Evolutionary conservation across 352 stramenopile species (phyloP), one percentile per base, ranked within the genome.

Genomic region (Pythium sp.): DNA sequence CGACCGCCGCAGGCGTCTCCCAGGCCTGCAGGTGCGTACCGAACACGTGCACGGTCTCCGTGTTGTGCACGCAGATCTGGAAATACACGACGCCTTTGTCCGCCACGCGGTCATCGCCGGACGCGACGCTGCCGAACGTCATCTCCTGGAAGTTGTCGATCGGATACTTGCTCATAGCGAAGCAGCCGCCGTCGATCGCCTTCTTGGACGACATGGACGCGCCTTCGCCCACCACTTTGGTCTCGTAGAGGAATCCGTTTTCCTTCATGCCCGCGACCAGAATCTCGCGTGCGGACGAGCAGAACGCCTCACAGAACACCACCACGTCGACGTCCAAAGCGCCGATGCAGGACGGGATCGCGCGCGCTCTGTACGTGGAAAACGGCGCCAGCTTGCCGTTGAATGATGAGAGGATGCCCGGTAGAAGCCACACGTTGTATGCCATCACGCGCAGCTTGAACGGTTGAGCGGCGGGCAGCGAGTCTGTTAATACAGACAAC

Each of bases 381-480:
- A 67, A 80, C 3, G 82, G 82, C 12, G 80, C 90, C 26, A 92
- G 62, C 71, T 89, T 90, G 62, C 81, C 79, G 64, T 84, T 90
- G 64, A 90, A 76, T 1, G 72, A 86, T 24, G 75, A 80, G 28
- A 90, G 73, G 22, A 90, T 79, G 60, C 77, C 79, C 2, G 84
- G 84, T 30, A 92, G 62, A 11, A 92, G 64, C 84, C 84, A 92
- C 20, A 92, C 81, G 56, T 92, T 92, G 74, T 92, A 92, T 14
- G 79, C 75, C 79, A 88, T 81, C 24, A 90, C 71, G 7, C 84
- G 81, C 22, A 92, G 68, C 24, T 72, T 69, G 54, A 88, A 84
- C 1, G 79, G 58, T 26, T 26, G 24, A 26, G 34, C 22, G 56
- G 22, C 28, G 1, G 24, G 20, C 53, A 28, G 24, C 24, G 58